These are phyloP conservation scores for Euphorbia lathyris DNA, from an alignment of 345 rosid species.

Conservation along the genomic window DNA sequence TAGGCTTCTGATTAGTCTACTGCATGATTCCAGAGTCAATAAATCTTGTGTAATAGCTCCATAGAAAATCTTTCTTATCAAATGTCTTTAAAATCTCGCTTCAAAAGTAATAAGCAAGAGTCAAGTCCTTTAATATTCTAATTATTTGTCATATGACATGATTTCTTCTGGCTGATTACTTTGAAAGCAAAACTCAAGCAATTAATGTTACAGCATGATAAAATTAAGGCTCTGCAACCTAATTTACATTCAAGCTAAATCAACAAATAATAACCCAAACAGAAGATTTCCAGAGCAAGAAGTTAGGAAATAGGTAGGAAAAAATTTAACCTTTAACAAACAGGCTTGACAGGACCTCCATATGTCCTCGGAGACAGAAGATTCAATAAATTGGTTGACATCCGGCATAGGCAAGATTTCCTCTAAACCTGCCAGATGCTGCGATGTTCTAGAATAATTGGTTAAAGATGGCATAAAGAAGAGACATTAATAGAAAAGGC, in stretches of 20 bases:
- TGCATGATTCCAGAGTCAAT: neutral
- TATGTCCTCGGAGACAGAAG: conserved; percentile 50
- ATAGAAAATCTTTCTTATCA: neutral
- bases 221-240: neutral
- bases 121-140: neutral
- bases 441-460: conserved; percentile 32
- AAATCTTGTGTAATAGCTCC: neutral
- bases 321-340: conserved; percentile 48
- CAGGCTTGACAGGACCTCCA: conserved; percentile 53
- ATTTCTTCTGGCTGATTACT: neutral
- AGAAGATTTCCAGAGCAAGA: conserved; percentile 1
- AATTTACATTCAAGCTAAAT: neutral
- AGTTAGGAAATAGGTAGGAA: neutral
- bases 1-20: neutral
- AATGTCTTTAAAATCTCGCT: neutral
- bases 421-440: conserved; percentile 81
- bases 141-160: neutral
- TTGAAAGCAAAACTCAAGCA: neutral
- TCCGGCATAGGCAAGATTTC: conserved; percentile 61
- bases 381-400: conserved; percentile 38
- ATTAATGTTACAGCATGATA: too few species aligned
- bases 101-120: neutral
- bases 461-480: conserved; percentile 15
- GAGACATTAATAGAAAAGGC: neutral
- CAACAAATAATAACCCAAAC: neutral